Evolutionary conservation across 192 early-diverging fungal genomes (phyloP).

Genomic region (Coemansia interrupta): DNA sequence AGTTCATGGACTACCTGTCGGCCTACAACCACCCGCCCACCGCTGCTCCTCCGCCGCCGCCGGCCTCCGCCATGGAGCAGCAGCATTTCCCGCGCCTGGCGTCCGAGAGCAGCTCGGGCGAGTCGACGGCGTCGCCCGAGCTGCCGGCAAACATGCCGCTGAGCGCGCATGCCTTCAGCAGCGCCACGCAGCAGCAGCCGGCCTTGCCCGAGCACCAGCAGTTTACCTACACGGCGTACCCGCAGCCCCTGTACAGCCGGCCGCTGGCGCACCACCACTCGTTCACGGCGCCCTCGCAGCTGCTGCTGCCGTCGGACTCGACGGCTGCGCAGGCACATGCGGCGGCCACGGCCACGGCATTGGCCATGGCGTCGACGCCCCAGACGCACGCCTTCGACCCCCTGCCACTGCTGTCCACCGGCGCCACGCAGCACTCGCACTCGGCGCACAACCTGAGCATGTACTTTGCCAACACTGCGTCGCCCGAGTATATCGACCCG

Average conservation of each 20-base stretch:
- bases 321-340: conserved; percentile 9
- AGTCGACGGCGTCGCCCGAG: conserved; percentile 48
- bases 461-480: conserved; percentile 16
- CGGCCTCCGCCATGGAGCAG: too few species aligned
- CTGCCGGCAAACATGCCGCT: conserved; percentile 13
- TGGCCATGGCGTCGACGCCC: conserved; percentile 2
- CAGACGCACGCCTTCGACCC: conserved; percentile 3
- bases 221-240: background rate
- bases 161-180: background rate
- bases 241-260: conserved; percentile 4
- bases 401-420: background rate
- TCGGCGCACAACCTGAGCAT: conserved; percentile 13
- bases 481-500: conserved; percentile 36
- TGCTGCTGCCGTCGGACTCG: conserved; percentile 11
- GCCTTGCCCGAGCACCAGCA: background rate
- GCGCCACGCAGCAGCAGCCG: conserved; percentile 6
- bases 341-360: conserved; percentile 8
- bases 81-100: conserved; percentile 38
- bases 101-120: conserved; percentile 28
- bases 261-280: conserved; percentile 11
- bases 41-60: too few species aligned
- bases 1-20: conserved; percentile 51
- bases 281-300: conserved; percentile 7
- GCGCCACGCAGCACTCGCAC: background rate
- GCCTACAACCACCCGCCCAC: conserved; percentile 22